phyloP scores from a whole-genome alignment of 2,329 filamentous ascomycete genomes.

The Aspergillus bombycis region DNA sequence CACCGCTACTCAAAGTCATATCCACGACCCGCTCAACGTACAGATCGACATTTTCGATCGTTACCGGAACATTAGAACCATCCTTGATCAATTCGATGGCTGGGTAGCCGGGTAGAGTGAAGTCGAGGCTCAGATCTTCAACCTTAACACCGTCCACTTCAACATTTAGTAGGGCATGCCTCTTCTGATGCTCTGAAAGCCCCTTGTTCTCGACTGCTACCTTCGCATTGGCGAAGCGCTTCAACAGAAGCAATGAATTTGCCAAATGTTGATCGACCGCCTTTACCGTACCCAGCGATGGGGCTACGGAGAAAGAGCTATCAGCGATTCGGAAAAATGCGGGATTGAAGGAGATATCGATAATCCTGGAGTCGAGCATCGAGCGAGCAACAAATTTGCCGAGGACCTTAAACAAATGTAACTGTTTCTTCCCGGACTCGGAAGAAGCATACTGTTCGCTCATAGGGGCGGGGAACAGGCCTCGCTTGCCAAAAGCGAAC shows the following conservation, averaged over 20 bases:
- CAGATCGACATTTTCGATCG: constrained; percentile 84
- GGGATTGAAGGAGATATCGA: constrained; percentile 95
- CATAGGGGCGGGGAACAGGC: constrained; percentile 90
- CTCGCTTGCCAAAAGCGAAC: constrained; percentile 80
- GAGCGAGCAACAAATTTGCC: constrained; percentile 97
- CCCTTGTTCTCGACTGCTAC: constrained; percentile 72
- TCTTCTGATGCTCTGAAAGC: constrained; percentile 71
- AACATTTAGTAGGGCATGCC: constrained; percentile 68
- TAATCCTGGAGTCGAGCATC: constrained; percentile 97
- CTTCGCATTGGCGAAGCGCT: constrained; percentile 83
- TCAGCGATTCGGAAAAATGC: constrained; percentile 96
- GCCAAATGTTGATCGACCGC: constrained; percentile 85
- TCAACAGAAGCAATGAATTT: constrained; percentile 81
- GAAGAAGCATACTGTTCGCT: constrained; percentile 73
- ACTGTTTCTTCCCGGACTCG: constrained; percentile 82
- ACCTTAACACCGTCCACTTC: constrained; percentile 74
- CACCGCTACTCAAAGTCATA: constrained; percentile 85
- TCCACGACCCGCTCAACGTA: constrained; percentile 92
- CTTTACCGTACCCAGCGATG: constrained; percentile 86
- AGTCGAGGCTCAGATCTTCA: constrained; percentile 89
- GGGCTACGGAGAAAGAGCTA: constrained; percentile 66
- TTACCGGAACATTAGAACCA: constrained; percentile 75
- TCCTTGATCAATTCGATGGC: constrained; percentile 78
- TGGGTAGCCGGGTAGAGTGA: constrained; percentile 90
- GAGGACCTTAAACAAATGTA: constrained; percentile 88